Evolutionary conservation across 139 green algal genomes (phyloP), one percentile per base, ranked within the genome.

Genomic region (Astrephomene gubernaculifera): DNA sequence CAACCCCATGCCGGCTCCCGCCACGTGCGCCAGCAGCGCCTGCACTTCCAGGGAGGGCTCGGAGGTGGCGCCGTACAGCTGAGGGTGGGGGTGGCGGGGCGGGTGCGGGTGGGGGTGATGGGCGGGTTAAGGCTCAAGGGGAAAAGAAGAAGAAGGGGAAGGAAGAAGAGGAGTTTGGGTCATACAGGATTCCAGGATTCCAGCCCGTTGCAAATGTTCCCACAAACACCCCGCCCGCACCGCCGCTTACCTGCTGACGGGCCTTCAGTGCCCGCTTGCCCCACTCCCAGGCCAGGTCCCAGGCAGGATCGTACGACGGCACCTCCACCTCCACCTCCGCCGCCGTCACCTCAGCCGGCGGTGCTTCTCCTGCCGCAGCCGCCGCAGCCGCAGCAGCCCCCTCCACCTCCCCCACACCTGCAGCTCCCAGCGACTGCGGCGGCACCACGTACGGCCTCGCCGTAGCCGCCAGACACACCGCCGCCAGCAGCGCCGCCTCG

Each of bases 1-100:
- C 29, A 45, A n/a, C 38, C 76, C 76, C 57, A 45, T 19, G 29
- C 76, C 76, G 0, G 14, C 31, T 33, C 60, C 76, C 14, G 60
- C 76, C 9, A 72, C 76, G 76, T 83, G 31, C 27, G 60, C 61
- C 41, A 83, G 76, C 24, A 83, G 41, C 14, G 76, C 76, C 41
- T 83, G 76, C 4, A 36, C 76, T 9, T 83, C 76, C 31, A 83
- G 61, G 7, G 60, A 27, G 57, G 76, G 9, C 27, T 43, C 29
- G 0, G 60, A 61, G 52, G 38, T 39, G 24, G 52, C 60, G 76
- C 76, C 76, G 60, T 83, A 72, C 33, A 57, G 24, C 74, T 82
- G 54, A n/a, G n/a, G n/a, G n/a, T n/a, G n/a, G n/a, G n/a, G n/a
- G n/a, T n/a, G n/a, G n/a, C n/a, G n/a, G n/a, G n/a, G n/a, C n/a